Percentiles rank a stretch among this genome's conserved stretches.
phyloP scores from a whole-genome alignment of 768 basidiomycete genomes.

The Termitomyces sp. region DNA sequence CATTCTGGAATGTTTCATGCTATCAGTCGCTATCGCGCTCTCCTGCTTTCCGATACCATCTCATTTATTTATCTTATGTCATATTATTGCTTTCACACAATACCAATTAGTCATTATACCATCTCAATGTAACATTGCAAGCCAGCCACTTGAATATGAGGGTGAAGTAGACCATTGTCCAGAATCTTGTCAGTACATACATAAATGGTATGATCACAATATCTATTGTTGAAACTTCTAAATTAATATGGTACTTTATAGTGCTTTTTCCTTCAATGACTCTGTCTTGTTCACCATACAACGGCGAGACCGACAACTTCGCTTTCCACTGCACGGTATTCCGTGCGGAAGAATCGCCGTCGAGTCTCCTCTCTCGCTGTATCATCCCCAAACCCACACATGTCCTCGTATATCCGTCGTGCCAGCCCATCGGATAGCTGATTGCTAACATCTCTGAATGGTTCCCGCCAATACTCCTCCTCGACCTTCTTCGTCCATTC shows the following conservation, averaged over 20 bases:
- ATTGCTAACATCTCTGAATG: neutral
- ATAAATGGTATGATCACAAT: neutral
- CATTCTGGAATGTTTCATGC: neutral
- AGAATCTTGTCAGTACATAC: neutral
- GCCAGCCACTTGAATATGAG: neutral
- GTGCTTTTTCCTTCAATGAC: neutral
- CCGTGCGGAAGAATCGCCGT: constrained; percentile 61
- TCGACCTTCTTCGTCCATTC: constrained; percentile 84
- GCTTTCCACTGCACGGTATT: constrained; percentile 83
- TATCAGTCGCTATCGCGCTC: constrained; percentile 11
- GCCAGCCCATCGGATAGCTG: constrained; percentile 33
- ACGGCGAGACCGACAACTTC: constrained; percentile 76
- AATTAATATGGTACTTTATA: neutral
- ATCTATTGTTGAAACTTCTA: neutral
- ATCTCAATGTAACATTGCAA: neutral
- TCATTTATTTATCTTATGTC: neutral
- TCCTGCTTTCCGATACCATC: constrained; percentile 4
- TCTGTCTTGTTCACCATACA: constrained; percentile 48
- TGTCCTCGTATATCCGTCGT: constrained; percentile 24
- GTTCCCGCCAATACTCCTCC: constrained; percentile 69
- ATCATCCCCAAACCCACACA: constrained; percentile 30
- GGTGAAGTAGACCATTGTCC: neutral
- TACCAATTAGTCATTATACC: neutral
- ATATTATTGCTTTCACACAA: neutral
- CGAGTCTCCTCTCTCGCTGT: constrained; percentile 37